A percentile compares a stretch with the other conserved stretches of the same genome.
Evolutionary conservation across 1,284 basidiomycete genomes (phyloP).

Genomic region (Rhodotorula sp.): DNA sequence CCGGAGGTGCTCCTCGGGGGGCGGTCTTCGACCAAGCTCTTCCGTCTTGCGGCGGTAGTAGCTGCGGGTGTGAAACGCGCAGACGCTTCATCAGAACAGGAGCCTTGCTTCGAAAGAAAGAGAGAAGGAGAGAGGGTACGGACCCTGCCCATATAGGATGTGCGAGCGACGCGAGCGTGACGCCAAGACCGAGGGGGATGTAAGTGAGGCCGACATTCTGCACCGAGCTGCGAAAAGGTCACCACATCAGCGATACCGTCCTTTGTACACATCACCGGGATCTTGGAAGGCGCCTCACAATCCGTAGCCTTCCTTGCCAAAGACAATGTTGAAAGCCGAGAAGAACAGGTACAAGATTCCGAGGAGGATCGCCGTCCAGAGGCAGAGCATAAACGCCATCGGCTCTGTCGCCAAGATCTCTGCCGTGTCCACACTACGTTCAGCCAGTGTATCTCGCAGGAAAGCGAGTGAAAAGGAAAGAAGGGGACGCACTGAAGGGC

Average conservation of each 20-base stretch:
- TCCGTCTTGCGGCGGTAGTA: constrained; percentile 47
- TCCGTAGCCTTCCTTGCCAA: constrained; percentile 62
- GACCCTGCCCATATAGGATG: constrained; percentile 67
- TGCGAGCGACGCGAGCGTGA: constrained; percentile 57
- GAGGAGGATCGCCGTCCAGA: constrained; percentile 63
- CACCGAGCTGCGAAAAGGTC: constrained; percentile 11
- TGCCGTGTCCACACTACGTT: constrained; percentile 44
- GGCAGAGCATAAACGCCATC: constrained; percentile 70
- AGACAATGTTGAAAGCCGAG: constrained; percentile 68
- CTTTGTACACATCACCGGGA: not conserved
- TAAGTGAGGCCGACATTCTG: constrained; percentile 65
- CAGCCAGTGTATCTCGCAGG: not conserved
- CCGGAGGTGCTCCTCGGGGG: constrained; percentile 66
- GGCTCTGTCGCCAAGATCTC: constrained; percentile 67
- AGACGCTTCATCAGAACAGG: no score
- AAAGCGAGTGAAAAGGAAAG: not conserved
- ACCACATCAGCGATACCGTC: not conserved
- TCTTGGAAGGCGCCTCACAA: constrained; percentile 51
- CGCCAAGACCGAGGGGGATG: constrained; percentile 68
- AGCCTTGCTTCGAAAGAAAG: fast-evolving
- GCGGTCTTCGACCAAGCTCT: constrained; percentile 53
- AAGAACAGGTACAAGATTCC: constrained; percentile 70
- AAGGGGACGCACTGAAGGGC: constrained; percentile 65
- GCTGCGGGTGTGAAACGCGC: not conserved
- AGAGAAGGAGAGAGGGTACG: constrained; percentile 14